phyloP scores from a whole-genome alignment of 805 yeast species.

The Pichia thaimueangensis region DNA sequence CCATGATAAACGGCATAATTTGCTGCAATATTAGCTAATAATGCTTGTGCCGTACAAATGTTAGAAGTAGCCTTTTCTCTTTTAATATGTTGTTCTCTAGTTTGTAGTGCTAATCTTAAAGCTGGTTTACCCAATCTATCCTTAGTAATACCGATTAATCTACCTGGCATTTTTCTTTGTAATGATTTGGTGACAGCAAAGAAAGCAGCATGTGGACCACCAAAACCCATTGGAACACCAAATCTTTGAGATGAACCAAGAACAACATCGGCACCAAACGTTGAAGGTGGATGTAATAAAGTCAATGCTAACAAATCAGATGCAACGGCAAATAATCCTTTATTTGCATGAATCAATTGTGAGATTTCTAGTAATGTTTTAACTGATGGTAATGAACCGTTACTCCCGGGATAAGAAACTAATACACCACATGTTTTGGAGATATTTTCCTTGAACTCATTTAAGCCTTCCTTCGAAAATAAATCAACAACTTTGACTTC shows the following conservation, averaged over 20 bases:
- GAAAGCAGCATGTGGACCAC: slow-evolving; percentile 99
- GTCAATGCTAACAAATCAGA: slow-evolving; percentile 89
- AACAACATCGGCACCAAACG: slow-evolving; percentile 87
- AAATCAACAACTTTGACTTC: slow-evolving; percentile 55
- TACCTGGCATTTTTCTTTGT: slow-evolving; percentile 93
- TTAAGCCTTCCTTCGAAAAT: slow-evolving; percentile 35
- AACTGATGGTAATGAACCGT: slow-evolving; percentile 57
- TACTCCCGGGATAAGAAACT: slow-evolving; percentile 86
- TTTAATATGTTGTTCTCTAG: slow-evolving; percentile 96
- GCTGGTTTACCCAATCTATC: slow-evolving; percentile 91
- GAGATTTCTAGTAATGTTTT: slow-evolving; percentile 49
- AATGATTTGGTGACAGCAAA: slow-evolving; percentile 78
- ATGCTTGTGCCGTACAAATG: slow-evolving; percentile 96
- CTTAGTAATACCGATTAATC: slow-evolving; percentile 88
- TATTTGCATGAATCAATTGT: slow-evolving; percentile 58
- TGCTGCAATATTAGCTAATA: slow-evolving; percentile 91
- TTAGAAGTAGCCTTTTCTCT: slow-evolving; percentile 97
- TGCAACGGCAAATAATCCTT: slow-evolving; percentile 80
- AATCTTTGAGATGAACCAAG: slow-evolving; percentile 91
- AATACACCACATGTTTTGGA: slow-evolving; percentile 66
- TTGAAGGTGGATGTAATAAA: slow-evolving; percentile 73
- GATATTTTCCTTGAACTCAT: slow-evolving; percentile 30
- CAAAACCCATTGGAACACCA: slow-evolving; percentile 97
- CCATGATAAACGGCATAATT: slow-evolving; percentile 97
- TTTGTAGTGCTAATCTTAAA: slow-evolving; percentile 86